A percentile compares a stretch with the other conserved stretches of the same genome.
Evolutionary conservation across 2,329 filamentous ascomycete genomes (phyloP).

Genomic region (Trichothecium roseum): DNA sequence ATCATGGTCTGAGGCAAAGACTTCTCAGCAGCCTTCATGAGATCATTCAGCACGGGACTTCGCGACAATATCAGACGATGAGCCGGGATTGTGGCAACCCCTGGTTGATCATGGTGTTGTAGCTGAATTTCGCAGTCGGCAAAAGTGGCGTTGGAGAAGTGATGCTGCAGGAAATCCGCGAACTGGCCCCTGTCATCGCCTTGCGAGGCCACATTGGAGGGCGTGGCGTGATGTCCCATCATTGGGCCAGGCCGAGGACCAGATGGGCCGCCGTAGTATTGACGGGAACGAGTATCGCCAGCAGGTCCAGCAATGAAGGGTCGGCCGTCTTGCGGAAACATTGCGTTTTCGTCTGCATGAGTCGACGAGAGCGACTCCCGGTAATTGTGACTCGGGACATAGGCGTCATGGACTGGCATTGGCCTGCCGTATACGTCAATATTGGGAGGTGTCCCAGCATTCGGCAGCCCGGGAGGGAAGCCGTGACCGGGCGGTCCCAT

Average conservation of each 20-base stretch:
- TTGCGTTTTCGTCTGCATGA: constrained; percentile 32
- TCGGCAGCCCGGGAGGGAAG: constrained; percentile 25
- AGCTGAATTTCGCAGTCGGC: constrained; percentile 32
- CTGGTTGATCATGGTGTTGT: constrained; percentile 26
- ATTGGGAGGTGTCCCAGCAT: constrained; percentile 22
- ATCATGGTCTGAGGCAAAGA: constrained; percentile 19
- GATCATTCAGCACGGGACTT: constrained; percentile 24
- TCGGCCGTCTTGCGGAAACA: constrained; percentile 28
- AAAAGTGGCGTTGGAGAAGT: constrained; percentile 23
- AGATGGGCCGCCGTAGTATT: not conserved
- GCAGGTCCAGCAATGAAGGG: constrained; percentile 20
- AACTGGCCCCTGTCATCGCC: constrained; percentile 25
- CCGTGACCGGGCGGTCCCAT: constrained; percentile 21
- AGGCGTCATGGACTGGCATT: constrained; percentile 33
- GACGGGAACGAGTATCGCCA: constrained; percentile 13
- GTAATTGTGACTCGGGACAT: constrained; percentile 47
- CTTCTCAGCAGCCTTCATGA: constrained; percentile 19
- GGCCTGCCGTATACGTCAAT: constrained; percentile 28
- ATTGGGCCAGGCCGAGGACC: constrained; percentile 1
- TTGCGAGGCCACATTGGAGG: constrained; percentile 14
- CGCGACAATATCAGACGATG: constrained; percentile 47
- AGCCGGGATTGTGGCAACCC: constrained; percentile 31
- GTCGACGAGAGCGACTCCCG: constrained; percentile 50
- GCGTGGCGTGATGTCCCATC: constrained; percentile 9
- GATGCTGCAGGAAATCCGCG: constrained; percentile 27